Evolutionary conservation across 768 basidiomycete genomes (phyloP), one percentile per base, ranked within the genome.

Genomic region (Rhodotorula taiwanensis): DNA sequence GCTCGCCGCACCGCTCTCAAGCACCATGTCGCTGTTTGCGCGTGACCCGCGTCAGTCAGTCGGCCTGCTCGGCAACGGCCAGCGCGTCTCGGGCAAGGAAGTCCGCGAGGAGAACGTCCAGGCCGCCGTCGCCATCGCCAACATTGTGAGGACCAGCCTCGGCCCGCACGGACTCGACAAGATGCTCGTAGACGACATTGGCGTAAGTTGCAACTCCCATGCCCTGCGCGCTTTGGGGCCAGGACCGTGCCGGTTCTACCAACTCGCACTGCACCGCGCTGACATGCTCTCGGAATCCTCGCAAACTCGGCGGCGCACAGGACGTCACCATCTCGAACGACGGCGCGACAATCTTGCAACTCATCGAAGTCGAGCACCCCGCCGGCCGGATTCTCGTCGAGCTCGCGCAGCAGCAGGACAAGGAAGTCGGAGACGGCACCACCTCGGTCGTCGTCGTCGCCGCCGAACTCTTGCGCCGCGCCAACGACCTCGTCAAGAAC

Each of bases 301-400:
- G 20, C 11, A 44, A 18, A 10, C 43, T 44, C 43, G n/a, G n/a
- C n/a, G n/a, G n/a, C 23, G 11, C 43, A 25, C 5, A 94, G 91
- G 95, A 99, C 82, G 93, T 98, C 33, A 98, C 95, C 34, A 98
- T 99, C 75, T 97, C 95, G 51, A 99, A 99, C 78, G 95, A 98
- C 78, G 95, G 95, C 52, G 95, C 95, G 21, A 98, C 95, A n/a
- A 99, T 99, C 71, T 84, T 99, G 43, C 86, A 89, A 28, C 81
- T 98, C 25, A 80, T 98, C 44, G 85, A 90, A 21, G 93, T 99
- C 49, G 90, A 95, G 72, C 91, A 98, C 74, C 95, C 95, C 31
- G 95, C 95, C 7, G 95, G 92, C 27, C 86, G 89, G 68, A 92
- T 99, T 67, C 91, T 99, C 69, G 93, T 98, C 51, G 92, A 97